A percentile compares a stretch with the other conserved stretches of the same genome.
phyloP scores from a whole-genome alignment of 495 filamentous ascomycete genomes.

The Cercophora sp. region DNA sequence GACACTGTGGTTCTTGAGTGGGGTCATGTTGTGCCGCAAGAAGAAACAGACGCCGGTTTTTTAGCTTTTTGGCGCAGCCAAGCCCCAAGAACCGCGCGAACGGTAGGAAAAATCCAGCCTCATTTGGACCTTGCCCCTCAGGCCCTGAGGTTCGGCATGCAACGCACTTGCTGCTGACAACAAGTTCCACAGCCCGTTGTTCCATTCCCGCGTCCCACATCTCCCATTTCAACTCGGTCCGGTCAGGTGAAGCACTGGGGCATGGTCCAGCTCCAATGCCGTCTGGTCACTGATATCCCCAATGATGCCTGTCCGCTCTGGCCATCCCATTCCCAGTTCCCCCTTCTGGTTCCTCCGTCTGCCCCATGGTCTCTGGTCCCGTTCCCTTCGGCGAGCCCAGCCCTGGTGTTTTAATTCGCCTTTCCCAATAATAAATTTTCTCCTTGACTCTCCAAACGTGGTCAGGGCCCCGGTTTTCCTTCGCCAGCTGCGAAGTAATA shows the following conservation, averaged over 20 bases:
- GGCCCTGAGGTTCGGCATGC: neutral
- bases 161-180: neutral
- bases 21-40: neutral
- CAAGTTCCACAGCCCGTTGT: neutral
- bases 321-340: conserved; percentile 2
- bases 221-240: conserved; percentile 1
- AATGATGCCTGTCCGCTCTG: conserved; percentile 3
- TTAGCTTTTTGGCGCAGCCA: neutral
- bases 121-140: neutral
- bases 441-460: conserved; percentile 36
- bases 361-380: neutral
- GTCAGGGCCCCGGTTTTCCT: conserved; percentile 47
- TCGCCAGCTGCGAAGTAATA: conserved; percentile 39
- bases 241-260: conserved; percentile 9
- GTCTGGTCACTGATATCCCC: neutral
- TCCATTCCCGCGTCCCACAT: neutral
- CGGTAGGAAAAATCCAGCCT: neutral
- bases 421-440: conserved; percentile 43
- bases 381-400: conserved; percentile 10
- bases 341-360: neutral
- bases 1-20: neutral
- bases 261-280: neutral
- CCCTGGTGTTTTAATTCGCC: conserved; percentile 45
- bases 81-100: neutral
- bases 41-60: neutral